A percentile compares a stretch with the other conserved stretches of the same genome.
Conservation (phyloP, 768 basidiomycete genomes). For the Termitomyces sp. region DNA sequence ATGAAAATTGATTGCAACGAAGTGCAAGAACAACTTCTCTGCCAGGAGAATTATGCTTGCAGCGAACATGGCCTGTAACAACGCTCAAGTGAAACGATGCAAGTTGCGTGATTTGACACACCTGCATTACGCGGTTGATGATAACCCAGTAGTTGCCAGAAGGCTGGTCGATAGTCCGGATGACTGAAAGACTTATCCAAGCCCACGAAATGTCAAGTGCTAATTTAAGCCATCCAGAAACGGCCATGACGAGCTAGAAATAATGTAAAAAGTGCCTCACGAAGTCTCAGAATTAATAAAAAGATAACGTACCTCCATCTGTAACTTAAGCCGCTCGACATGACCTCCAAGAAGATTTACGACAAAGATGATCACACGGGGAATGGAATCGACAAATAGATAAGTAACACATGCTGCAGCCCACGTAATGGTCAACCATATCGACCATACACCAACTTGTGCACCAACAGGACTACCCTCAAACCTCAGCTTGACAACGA, state of each 20-base stretch:
- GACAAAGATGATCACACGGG: constrained; percentile 48
- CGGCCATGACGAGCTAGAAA: constrained; percentile 57
- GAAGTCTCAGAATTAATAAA: background rate
- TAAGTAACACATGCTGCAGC: constrained; percentile 55
- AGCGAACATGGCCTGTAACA: constrained; percentile 37
- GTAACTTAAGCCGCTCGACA: constrained; percentile 61
- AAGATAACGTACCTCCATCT: constrained; percentile 55
- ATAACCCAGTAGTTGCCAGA: constrained; percentile 62
- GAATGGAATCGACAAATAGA: constrained; percentile 59
- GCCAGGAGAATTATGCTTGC: constrained; percentile 36
- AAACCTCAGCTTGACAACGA: constrained; percentile 66
- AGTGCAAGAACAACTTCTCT: constrained; percentile 59
- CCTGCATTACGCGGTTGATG: constrained; percentile 71
- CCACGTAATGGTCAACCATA: constrained; percentile 71
- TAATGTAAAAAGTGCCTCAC: background rate
- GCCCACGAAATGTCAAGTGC: constrained; percentile 62
- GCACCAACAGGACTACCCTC: constrained; percentile 37
- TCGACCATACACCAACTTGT: constrained; percentile 59
- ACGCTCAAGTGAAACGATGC: constrained; percentile 3
- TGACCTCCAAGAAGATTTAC: constrained; percentile 53
- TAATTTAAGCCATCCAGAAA: constrained; percentile 69
- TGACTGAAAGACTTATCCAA: constrained; percentile 69
- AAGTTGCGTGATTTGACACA: constrained; percentile 17
- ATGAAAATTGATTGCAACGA: constrained; percentile 80
- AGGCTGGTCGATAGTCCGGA: constrained; percentile 53